Evolutionary conservation across 345 rosid species (phyloP).

Genomic region (Mallotus nudiflorus): DNA sequence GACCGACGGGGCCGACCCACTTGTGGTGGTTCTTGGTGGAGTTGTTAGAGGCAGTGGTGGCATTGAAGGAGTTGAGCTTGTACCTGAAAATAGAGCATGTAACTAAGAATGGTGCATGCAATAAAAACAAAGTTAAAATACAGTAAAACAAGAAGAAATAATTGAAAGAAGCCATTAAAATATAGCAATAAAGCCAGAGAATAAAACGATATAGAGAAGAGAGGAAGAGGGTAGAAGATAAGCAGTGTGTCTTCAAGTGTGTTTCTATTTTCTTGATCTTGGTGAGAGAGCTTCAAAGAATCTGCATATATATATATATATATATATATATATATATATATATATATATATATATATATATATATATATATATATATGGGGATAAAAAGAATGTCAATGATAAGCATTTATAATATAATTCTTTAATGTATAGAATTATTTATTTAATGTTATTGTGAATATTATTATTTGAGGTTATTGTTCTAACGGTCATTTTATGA

Average conservation of each 20-base stretch:
- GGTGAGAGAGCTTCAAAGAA: background rate
- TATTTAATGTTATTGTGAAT: background rate
- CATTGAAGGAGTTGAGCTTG: slow-evolving; percentile 12
- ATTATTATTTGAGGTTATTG: background rate
- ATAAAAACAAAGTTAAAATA: slow-evolving; percentile 25
- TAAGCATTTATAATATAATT: background rate
- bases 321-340: slow-evolving; percentile 3
- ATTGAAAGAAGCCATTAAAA: slow-evolving; percentile 42
- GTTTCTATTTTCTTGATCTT: too few species aligned
- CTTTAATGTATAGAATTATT: background rate
- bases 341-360: too few species aligned
- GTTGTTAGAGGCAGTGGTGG: slow-evolving; percentile 26
- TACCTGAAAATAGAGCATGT: slow-evolving; percentile 31
- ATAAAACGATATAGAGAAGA: background rate
- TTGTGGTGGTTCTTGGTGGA: slow-evolving; percentile 44
- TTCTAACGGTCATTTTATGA: slow-evolving; percentile 46
- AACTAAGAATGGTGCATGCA: slow-evolving; percentile 34
- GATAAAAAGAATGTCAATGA: background rate
- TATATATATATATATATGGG: slow-evolving; percentile 3
- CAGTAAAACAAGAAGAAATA: slow-evolving; percentile 20
- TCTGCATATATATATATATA: too few species aligned
- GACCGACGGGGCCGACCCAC: slow-evolving; percentile 83
- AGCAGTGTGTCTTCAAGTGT: slow-evolving; percentile 12
- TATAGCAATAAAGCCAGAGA: slow-evolving; percentile 12
- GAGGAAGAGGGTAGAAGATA: slow-evolving; percentile 1